Evolutionary conservation across 345 rosid genomes (phyloP).

Genomic region (Eucalyptus rudis): DNA sequence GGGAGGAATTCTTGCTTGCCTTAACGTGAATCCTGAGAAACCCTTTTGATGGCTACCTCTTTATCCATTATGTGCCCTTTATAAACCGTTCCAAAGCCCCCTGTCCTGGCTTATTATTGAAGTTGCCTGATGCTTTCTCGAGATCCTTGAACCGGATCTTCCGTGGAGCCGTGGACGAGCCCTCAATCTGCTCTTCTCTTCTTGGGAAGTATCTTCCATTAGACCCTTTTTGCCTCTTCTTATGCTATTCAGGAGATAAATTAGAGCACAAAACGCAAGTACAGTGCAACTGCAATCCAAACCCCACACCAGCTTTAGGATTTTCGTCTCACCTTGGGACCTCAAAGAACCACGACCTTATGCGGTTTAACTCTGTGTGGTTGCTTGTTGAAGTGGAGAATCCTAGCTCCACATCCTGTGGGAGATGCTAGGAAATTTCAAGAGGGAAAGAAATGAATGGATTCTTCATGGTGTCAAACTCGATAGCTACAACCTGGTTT

Average conservation of each 20-base stretch:
- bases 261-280: background rate
- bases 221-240: slow-evolving; percentile 3
- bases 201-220: slow-evolving; percentile 13
- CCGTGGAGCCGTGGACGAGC: slow-evolving; percentile 25
- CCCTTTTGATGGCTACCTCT: slow-evolving; percentile 64
- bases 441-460: slow-evolving; percentile 1
- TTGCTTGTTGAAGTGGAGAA: slow-evolving; percentile 49
- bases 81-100: slow-evolving; percentile 75
- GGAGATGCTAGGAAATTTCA: slow-evolving; percentile 34
- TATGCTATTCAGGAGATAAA: slow-evolving; percentile 4
- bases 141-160: slow-evolving; percentile 43
- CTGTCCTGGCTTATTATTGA: slow-evolving; percentile 52
- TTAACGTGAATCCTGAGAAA: slow-evolving; percentile 49
- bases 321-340: slow-evolving; percentile 9
- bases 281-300: background rate
- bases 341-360: slow-evolving; percentile 40
- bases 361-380: slow-evolving; percentile 29
- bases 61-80: slow-evolving; percentile 33
- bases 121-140: slow-evolving; percentile 40
- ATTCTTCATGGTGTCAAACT: slow-evolving; percentile 47
- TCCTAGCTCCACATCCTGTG: slow-evolving; percentile 31
- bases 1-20: slow-evolving; percentile 76
- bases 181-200: slow-evolving; percentile 35
- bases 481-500: slow-evolving; percentile 35
- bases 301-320: background rate